Base-by-base conservation (phyloP, 129 eudicot species). In the Artemisia annua region DNA sequence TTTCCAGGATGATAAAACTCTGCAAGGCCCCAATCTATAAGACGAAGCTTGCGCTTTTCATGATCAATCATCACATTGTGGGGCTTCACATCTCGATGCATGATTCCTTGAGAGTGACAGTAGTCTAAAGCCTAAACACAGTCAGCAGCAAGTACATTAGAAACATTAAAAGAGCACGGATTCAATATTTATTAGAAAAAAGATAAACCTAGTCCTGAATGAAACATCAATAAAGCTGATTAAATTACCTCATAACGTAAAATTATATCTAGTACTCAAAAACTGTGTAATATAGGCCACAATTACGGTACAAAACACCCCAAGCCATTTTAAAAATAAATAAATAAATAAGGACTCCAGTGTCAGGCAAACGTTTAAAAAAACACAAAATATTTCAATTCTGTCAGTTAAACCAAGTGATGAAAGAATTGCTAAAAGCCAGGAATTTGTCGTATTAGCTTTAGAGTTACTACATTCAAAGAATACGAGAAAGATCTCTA, bases 31-130 rank as follows among this genome's bases (percentile, higher is more conserved):
- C 97, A 91, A 68, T 91, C 97, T 51, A 91, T 91, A 18, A 91
- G 91, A 50, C 92, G 97, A 73, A 91, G 95, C 82, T 91, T 88
- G 51, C 95, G 90, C 73, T 88, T 85, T 81, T 91, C 97, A 59
- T 91, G 97, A 82, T 91, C 97, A 52, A 91, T 91, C 97, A 91
- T 91, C 72, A 91, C 97, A 78, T 91, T 91, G 71, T 88, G 95
- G 63, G 97, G 97, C 78, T 91, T 91, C 85, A 91, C 95, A 69
- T 91, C 97, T 69, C 97, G 85, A 71, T 91, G 97, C 97, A 91
- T 91, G 59, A 91, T 88, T 66, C 97, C 97, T 82, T 91, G 97
- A 30, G 97, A 88, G 75, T 91, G 97, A 30, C 95, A 91, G 74
- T 85, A 88, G 82, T 91, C 97, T 80, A 91, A 80, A n/a, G 97